A percentile compares a stretch with the other conserved stretches of the same genome.
phyloP scores from a whole-genome alignment of 179 eudicot genomes.

The Beta macrorhiza region DNA sequence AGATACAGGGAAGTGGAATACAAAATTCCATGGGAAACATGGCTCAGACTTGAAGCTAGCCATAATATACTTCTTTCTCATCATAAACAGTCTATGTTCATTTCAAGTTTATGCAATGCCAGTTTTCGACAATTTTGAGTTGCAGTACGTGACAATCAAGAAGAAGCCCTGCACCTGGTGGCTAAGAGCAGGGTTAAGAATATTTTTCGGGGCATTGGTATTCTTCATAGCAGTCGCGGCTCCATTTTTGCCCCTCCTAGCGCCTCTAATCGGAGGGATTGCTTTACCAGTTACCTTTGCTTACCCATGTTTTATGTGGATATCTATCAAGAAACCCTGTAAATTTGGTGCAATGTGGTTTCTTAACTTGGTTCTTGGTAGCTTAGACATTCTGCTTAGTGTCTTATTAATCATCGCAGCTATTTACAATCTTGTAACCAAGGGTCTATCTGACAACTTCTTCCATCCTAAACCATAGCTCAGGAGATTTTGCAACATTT shows the following conservation, averaged over 20 bases:
- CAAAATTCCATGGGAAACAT: constrained; percentile 10
- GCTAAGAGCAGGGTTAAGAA: constrained; percentile 34
- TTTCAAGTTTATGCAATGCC: constrained; percentile 31
- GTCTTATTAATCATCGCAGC: constrained; percentile 32
- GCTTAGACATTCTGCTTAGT: constrained; percentile 37
- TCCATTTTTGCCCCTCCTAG: constrained; percentile 50
- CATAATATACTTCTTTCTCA: constrained; percentile 25
- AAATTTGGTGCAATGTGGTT: constrained; percentile 40
- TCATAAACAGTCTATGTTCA: constrained; percentile 23
- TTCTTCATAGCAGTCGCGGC: constrained; percentile 50
- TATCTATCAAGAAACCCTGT: constrained; percentile 42
- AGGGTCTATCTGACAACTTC: constrained; percentile 52
- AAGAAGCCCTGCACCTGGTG: constrained; percentile 32
- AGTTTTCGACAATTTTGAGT: constrained; percentile 29
- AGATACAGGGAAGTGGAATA: constrained; percentile 10
- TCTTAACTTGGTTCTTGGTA: constrained; percentile 46
- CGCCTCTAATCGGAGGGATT: constrained; percentile 44
- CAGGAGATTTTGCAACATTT: background rate
- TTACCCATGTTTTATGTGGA: constrained; percentile 74
- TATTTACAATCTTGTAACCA: constrained; percentile 34
- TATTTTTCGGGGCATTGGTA: constrained; percentile 49
- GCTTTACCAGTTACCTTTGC: constrained; percentile 45
- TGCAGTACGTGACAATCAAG: constrained; percentile 15
- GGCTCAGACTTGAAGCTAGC: constrained; percentile 18
- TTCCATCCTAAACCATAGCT: constrained; percentile 40